A percentile compares a stretch with the other conserved stretches of the same genome.
These are phyloP conservation scores for Hypomyces perniciosus DNA, from an alignment of 2,329 filamentous ascomycete genomes.

Conservation along the genomic window DNA sequence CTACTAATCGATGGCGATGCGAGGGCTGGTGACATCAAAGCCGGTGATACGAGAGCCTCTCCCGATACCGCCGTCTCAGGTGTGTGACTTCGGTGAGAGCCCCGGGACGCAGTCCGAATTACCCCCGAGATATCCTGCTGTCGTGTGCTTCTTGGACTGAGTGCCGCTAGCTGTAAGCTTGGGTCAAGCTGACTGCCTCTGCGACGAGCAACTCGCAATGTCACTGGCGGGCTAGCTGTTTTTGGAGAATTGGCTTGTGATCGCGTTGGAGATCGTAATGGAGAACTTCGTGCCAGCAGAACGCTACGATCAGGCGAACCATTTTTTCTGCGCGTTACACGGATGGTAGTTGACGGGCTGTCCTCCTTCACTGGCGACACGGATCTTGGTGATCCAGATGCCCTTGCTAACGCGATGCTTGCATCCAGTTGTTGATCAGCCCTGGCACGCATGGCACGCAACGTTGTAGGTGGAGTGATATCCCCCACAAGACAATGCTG, in stretches of 20 bases:
- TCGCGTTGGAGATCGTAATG: conserved; percentile 1
- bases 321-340: conserved; percentile 24
- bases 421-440: conserved; percentile 21
- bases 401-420: conserved; percentile 21
- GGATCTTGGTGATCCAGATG: conserved; percentile 12
- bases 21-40: conserved; percentile 7
- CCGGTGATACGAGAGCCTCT: conserved; percentile 2
- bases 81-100: background rate
- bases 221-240: background rate
- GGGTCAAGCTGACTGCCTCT: conserved; percentile 13
- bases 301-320: conserved; percentile 12
- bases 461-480: conserved; percentile 10
- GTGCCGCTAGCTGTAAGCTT: conserved; percentile 21
- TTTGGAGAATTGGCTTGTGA: conserved; percentile 4
- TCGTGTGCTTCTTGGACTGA: conserved; percentile 16
- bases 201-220: conserved; percentile 3
- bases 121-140: conserved; percentile 19
- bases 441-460: conserved; percentile 24
- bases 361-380: conserved; percentile 12
- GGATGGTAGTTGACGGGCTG: conserved; percentile 18
- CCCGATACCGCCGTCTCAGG: conserved; percentile 1
- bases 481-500: conserved; percentile 10
- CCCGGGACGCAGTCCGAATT: conserved; percentile 10
- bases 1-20: conserved; percentile 25
- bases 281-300: conserved; percentile 1